Base-by-base conservation (phyloP, 108 stramenopile genomes). In the Hondaea fermentalgiana region DNA sequence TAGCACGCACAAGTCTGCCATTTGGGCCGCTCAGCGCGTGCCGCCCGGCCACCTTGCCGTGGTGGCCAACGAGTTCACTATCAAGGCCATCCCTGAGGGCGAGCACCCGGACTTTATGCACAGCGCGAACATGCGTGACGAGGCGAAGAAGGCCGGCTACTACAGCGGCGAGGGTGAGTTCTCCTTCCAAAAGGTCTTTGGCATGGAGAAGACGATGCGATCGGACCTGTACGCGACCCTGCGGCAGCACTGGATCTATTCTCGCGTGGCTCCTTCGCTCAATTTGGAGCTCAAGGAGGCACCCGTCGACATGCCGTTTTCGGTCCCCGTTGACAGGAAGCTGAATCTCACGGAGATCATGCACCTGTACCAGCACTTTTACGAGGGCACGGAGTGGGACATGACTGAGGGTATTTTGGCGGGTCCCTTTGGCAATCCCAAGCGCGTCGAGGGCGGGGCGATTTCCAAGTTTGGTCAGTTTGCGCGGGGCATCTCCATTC, bases 21-120 rank as follows among this genome's bases (percentile, higher is more conserved):
- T 97, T 71, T 97, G 96, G 96, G 95, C 91, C 4, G 96, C 96
- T n/a, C 95, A 96, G 89, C 83, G 92, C 44, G 91, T 97, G 59
- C 96, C 96, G 17, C 90, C 92, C 44, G 91, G 93, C 60, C 89
- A 94, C 72, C 89, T 97, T 72, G 94, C 95, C 10, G 95, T 95
- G 8, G 91, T 96, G 53, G 95, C 96, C 23, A 97, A 97, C 83
- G 91, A 94, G 91, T 97, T 97, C 89, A 89, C 94, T 23, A 94
- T 95, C 88, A 91, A 93, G 47, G 90, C 95, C 60, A 89, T 96
- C 5, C 91, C 93, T 88, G 91, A 92, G 29, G 83, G 92, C 43
- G 92, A 94, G 69, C 90, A 91, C 44, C 93, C 94, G 17, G 91
- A 94, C 89, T 96, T 95, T 72, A 64, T 96, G 89, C 93, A 93